These are phyloP conservation scores for Helianthus annuus DNA, from an alignment of 129 eudicot genomes.

Conservation along the genomic window DNA sequence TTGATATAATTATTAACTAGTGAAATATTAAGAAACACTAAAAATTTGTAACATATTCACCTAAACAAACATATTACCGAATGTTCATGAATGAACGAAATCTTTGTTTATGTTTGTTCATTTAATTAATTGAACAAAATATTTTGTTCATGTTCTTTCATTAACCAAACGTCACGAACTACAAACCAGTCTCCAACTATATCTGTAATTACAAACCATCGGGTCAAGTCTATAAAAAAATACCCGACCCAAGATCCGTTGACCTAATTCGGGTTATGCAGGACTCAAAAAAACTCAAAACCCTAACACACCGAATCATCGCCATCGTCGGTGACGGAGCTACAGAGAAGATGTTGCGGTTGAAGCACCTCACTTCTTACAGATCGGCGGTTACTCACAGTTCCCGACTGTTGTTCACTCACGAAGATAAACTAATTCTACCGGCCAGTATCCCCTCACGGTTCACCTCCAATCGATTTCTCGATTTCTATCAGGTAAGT, in stretches of 20 bases:
- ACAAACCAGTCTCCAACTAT: too few species aligned
- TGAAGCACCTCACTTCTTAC: conserved; percentile 43
- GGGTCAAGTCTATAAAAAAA: not conserved
- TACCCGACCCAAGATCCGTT: conserved; percentile 6
- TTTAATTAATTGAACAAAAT: too few species aligned
- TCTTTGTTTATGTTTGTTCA: too few species aligned
- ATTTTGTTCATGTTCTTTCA: too few species aligned
- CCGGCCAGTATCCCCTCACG: conserved; percentile 53
- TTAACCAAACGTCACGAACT: too few species aligned
- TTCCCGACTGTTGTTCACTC: conserved; percentile 26
- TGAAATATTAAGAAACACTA: too few species aligned
- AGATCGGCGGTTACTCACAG: conserved; percentile 34
- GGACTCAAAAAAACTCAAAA: conserved; percentile 20
- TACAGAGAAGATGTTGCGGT: conserved; percentile 45
- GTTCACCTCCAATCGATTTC: conserved; percentile 63
- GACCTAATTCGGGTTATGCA: not conserved
- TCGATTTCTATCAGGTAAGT: conserved; percentile 70
- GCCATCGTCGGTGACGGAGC: conserved; percentile 19
- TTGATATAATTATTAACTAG: too few species aligned
- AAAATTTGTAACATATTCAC: too few species aligned
- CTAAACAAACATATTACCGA: too few species aligned
- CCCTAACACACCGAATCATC: conserved; percentile 8
- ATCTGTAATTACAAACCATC: too few species aligned
- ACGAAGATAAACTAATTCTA: conserved; percentile 22
- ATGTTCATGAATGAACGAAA: too few species aligned